Base-by-base conservation (phyloP, 2,329 filamentous ascomycete genomes). In the Fusarium musae region DNA sequence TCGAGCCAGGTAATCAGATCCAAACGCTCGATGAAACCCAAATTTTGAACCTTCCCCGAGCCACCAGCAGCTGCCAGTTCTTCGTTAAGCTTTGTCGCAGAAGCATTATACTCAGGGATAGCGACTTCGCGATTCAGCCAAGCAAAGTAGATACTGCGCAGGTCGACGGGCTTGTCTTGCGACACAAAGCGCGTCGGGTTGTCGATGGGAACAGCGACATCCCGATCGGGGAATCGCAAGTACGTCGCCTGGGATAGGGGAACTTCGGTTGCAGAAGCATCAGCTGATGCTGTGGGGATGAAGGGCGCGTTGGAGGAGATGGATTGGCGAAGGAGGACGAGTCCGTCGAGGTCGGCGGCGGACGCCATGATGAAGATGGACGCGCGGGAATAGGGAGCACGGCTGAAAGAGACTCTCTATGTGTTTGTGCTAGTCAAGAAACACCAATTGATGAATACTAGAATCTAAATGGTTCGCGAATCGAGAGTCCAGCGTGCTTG, bases 111-210 rank as follows among this genome's bases (percentile, higher is more conserved):
- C 77, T 97, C 94, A 16, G 93, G 93, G 75, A 97, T 95, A 61
- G 93, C 91, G 62, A 93, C 91, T 84, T 98, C 96, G 82, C 95
- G 94, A 84, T 98, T 97, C 78, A 93, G 87, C 94, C 95, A 99
- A 63, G 95, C 95, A 80, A 98, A 97, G 86, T 96, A 98, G 83
- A 98, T 96, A 81, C 93, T 96, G 80, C 96, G 94, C 76, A 99
- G 87, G 80, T 98, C 94, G 78, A 97, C 91, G 9, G 92, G 88
- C 63, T 89, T 87, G 77, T 89, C 89, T 66, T 90, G 89, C n/a
- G 94, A 95, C 69, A 93, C 88, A 85, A 98, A 98, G 77, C 96
- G 94, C 75, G 96, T 99, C 15, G 92, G 87, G 19, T 89, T 88
- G 57, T 89, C 90, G 74, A 97, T 89, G 2, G 92, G 86, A 66